phyloP scores from a whole-genome alignment of 2,329 filamentous ascomycete species.

The Aspergillus japonicus region DNA sequence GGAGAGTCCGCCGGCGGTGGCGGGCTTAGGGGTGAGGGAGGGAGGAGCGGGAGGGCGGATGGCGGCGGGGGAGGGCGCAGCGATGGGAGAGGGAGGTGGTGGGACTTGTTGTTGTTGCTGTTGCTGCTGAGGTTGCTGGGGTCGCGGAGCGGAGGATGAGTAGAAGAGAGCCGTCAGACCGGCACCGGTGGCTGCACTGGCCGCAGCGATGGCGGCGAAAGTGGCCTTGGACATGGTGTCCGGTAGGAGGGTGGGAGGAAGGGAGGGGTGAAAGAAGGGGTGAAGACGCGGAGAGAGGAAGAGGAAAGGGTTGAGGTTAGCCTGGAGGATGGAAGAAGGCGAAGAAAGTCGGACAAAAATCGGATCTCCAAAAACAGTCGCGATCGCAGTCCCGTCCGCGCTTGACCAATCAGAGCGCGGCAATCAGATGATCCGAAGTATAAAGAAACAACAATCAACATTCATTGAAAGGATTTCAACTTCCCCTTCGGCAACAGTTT shows the following conservation, averaged over 20 bases:
- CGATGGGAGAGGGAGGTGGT: constrained; percentile 28
- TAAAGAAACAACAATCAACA: not conserved
- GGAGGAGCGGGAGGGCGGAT: constrained; percentile 32
- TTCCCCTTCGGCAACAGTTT: not conserved
- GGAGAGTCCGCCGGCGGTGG: constrained; percentile 28
- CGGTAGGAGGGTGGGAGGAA: not conserved
- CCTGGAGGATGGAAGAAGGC: not conserved
- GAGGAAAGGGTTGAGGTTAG: not conserved
- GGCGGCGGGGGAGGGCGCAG: constrained; percentile 38
- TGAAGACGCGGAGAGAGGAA: not conserved
- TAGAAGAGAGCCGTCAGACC: constrained; percentile 68
- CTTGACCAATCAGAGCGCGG: not conserved
- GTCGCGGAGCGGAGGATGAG: constrained; percentile 50
- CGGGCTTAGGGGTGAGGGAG: constrained; percentile 29
- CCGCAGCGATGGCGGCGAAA: constrained; percentile 70
- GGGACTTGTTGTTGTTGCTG: constrained; percentile 9
- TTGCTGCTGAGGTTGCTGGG: constrained; percentile 26
- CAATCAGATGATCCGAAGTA: constrained; percentile 3
- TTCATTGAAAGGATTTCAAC: not conserved
- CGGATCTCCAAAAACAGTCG: constrained; percentile 1
- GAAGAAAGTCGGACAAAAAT: constrained; percentile 2
- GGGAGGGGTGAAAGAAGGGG: not conserved
- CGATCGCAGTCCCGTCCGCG: not conserved
- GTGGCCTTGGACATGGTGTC: constrained; percentile 74
- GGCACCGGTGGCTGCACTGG: constrained; percentile 73